phyloP scores from a whole-genome alignment of 495 filamentous ascomycete species.

The Lasiosphaeriaceae sp. region DNA sequence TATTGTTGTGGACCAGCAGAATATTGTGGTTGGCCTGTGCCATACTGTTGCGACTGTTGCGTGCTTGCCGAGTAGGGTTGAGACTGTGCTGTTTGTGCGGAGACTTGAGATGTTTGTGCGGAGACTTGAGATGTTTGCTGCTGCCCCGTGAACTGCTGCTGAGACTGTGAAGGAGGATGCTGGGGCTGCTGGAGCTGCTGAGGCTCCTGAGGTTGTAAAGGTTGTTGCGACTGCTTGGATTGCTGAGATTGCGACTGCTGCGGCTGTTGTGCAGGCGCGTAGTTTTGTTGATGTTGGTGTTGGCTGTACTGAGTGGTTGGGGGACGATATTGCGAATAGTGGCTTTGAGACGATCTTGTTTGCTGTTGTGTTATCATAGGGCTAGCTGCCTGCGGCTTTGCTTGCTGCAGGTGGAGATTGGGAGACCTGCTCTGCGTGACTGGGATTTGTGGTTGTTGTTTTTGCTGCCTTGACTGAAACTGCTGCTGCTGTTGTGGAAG shows the following conservation, averaged over 20 bases:
- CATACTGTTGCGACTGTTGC: conserved; percentile 18
- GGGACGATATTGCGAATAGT: conserved; percentile 18
- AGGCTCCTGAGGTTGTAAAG: conserved; percentile 15
- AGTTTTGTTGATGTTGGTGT: conserved; percentile 18
- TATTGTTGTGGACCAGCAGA: conserved; percentile 26
- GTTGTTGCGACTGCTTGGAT: conserved; percentile 13
- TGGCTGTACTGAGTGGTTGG: conserved; percentile 5
- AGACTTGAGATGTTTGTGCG: conserved; percentile 6
- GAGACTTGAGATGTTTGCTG: conserved; percentile 20
- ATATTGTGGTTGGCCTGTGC: conserved; percentile 21
- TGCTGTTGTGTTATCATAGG: conserved; percentile 17
- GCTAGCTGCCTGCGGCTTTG: conserved; percentile 16
- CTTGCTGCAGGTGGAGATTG: conserved; percentile 22
- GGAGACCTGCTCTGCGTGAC: conserved; percentile 20
- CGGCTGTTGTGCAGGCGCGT: conserved; percentile 6
- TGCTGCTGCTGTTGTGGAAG: conserved; percentile 22
- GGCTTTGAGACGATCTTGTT: conserved; percentile 13
- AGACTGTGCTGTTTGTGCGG: no score
- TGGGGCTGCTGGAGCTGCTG: conserved; percentile 18
- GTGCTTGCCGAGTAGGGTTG: conserved; percentile 22
- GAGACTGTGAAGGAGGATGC: conserved; percentile 19
- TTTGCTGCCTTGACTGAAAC: conserved; percentile 16
- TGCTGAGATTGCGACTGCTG: conserved; percentile 6
- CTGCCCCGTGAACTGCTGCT: conserved; percentile 20
- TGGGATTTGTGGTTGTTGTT: conserved; percentile 21